Evolutionary conservation across 73 alveolate genomes (phyloP).

Genomic region (Strombidium stylifer): DNA sequence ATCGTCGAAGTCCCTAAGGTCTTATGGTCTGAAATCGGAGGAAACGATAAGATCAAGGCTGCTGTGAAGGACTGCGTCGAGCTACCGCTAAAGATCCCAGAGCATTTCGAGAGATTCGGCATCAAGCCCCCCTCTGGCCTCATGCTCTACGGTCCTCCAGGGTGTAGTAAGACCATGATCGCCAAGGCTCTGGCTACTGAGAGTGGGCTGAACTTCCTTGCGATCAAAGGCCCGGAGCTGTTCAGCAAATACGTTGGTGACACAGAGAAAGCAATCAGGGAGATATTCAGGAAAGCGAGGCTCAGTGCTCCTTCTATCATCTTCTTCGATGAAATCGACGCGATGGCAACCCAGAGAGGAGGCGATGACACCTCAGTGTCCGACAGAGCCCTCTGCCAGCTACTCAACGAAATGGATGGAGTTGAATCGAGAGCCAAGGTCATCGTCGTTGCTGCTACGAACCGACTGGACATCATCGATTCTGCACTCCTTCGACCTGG

Average conservation of each 20-base stretch:
- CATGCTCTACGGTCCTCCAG: slow-evolving; percentile 99
- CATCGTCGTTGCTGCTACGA: slow-evolving; percentile 98
- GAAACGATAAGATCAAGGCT: slow-evolving; percentile 91
- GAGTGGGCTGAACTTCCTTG: slow-evolving; percentile 96
- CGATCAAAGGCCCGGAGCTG: slow-evolving; percentile 99
- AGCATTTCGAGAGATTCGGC: slow-evolving; percentile 94
- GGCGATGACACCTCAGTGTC: slow-evolving; percentile 70
- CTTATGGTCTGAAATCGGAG: slow-evolving; percentile 98
- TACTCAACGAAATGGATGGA: slow-evolving; percentile 98
- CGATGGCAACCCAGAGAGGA: slow-evolving; percentile 91
- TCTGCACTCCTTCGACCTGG: slow-evolving; percentile 93
- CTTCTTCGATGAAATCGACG: slow-evolving; percentile 98
- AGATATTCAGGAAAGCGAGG: slow-evolving; percentile 96
- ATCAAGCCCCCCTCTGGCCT: slow-evolving; percentile 98
- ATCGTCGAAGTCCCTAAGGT: slow-evolving; percentile 96
- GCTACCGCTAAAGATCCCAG: slow-evolving; percentile 99
- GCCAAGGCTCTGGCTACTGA: slow-evolving; percentile 99
- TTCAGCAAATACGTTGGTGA: slow-evolving; percentile 99
- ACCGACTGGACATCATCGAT: slow-evolving; percentile 76
- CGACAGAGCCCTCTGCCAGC: slow-evolving; percentile 90
- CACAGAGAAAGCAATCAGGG: slow-evolving; percentile 99
- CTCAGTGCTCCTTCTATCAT: slow-evolving; percentile 96
- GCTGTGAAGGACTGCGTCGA: slow-evolving; percentile 96
- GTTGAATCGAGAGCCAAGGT: slow-evolving; percentile 85
- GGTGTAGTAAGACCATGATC: slow-evolving; percentile 98